A percentile compares a stretch with the other conserved stretches of the same genome.
Evolutionary conservation across 2,329 filamentous ascomycete genomes (phyloP).

Genomic region (Penicillium sp.): DNA sequence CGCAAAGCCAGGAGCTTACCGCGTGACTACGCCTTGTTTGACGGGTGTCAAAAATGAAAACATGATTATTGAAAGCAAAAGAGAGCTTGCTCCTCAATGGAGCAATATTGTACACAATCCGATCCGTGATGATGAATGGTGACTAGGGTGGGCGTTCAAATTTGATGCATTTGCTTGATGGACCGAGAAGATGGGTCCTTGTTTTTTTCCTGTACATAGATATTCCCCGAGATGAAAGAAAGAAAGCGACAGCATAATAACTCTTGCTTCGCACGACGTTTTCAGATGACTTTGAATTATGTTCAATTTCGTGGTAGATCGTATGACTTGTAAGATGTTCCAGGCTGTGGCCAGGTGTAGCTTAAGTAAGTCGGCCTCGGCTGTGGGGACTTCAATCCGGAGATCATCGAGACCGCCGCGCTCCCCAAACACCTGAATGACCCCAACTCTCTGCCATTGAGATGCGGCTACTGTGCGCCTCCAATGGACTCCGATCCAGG

Average conservation of each 20-base stretch:
- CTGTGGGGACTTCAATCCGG: neutral
- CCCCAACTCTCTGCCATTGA: slow-evolving; percentile 20
- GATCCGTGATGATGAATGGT: slow-evolving; percentile 33
- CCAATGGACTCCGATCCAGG: slow-evolving; percentile 31
- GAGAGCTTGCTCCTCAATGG: slow-evolving; percentile 10
- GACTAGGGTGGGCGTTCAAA: slow-evolving; percentile 36
- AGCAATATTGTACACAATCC: slow-evolving; percentile 38
- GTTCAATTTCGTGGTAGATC: neutral
- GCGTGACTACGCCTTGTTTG: slow-evolving; percentile 40
- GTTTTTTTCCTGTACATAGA: slow-evolving; percentile 33
- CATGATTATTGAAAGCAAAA: neutral
- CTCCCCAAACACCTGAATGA: slow-evolving; percentile 10
- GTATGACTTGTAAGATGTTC: slow-evolving; percentile 1
- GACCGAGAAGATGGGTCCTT: slow-evolving; percentile 14
- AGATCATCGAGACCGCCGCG: slow-evolving; percentile 5
- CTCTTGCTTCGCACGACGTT: slow-evolving; percentile 6
- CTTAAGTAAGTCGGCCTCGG: slow-evolving; percentile 17
- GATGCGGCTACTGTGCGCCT: slow-evolving; percentile 38
- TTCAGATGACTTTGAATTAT: neutral
- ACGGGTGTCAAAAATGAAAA: slow-evolving; percentile 12
- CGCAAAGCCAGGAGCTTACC: slow-evolving; percentile 40
- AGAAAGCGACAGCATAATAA: slow-evolving; percentile 20
- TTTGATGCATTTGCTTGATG: slow-evolving; percentile 34
- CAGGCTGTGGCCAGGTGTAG: neutral
- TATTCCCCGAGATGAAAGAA: slow-evolving; percentile 29